Conservation (phyloP, 1,284 basidiomycete genomes). For the Ustilago sp. region DNA sequence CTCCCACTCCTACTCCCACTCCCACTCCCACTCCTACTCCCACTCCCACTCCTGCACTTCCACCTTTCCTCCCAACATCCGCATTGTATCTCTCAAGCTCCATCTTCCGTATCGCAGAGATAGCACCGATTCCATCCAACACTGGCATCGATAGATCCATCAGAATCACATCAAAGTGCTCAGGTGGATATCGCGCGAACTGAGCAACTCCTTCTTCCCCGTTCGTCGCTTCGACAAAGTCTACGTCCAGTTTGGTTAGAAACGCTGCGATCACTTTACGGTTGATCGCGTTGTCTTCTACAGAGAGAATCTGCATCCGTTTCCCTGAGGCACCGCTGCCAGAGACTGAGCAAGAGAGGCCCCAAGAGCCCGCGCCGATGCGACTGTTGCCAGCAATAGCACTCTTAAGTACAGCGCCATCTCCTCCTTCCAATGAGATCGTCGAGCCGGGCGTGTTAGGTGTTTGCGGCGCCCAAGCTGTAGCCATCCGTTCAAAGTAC, state of each 20-base stretch:
- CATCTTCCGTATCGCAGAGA: constrained; percentile 82
- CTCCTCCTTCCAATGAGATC: constrained; percentile 71
- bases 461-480: constrained; percentile 62
- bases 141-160: constrained; percentile 93
- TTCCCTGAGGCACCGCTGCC: constrained; percentile 36
- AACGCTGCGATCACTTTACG: constrained; percentile 58
- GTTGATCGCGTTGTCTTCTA: constrained; percentile 66
- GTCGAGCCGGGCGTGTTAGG: constrained; percentile 70
- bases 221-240: constrained; percentile 57
- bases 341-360: constrained; percentile 7
- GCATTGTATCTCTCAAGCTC: constrained; percentile 74
- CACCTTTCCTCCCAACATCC: constrained; percentile 1
- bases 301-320: constrained; percentile 57
- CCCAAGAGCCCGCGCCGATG: constrained; percentile 7
- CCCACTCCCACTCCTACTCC: background rate
- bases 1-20: background rate
- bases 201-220: constrained; percentile 58
- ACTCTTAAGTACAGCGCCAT: constrained; percentile 72
- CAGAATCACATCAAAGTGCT: constrained; percentile 55
- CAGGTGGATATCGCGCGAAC: constrained; percentile 46
- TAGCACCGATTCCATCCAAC: constrained; percentile 86
- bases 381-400: constrained; percentile 57
- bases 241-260: constrained; percentile 50
- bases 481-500: constrained; percentile 48
- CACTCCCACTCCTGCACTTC: constrained; percentile 8